Conservation (phyloP, 768 basidiomycete species). For the Mycena haematopus region DNA sequence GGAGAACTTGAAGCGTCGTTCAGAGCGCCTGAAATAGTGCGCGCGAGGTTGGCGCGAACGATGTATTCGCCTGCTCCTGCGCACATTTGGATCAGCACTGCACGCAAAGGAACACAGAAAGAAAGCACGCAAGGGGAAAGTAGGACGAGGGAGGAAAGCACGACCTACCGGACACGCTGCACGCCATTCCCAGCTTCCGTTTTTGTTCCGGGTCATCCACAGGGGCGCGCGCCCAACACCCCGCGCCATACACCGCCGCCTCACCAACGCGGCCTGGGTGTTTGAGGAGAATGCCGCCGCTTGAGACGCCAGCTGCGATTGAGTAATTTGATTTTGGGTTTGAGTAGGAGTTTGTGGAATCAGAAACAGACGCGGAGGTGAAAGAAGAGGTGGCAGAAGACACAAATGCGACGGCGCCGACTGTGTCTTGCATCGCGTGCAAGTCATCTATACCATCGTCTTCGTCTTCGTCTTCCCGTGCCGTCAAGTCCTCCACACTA, state of each 20-base stretch:
- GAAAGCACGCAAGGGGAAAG: slow-evolving; percentile 32
- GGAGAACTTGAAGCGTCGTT: slow-evolving; percentile 9
- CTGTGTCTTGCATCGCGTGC: slow-evolving; percentile 72
- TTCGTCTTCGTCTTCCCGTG: not conserved
- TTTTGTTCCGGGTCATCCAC: not conserved
- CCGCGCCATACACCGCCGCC: slow-evolving; percentile 75
- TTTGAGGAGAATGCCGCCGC: slow-evolving; percentile 84
- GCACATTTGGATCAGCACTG: not conserved
- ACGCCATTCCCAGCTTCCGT: slow-evolving; percentile 53
- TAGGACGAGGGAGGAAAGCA: not conserved
- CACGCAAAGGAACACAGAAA: not conserved
- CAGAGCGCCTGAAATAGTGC: slow-evolving; percentile 56
- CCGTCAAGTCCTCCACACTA: not conserved
- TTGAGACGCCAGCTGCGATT: slow-evolving; percentile 79
- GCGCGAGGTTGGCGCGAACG: slow-evolving; percentile 60
- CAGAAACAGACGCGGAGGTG: too few species aligned
- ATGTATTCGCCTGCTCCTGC: slow-evolving; percentile 79
- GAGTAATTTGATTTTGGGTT: not conserved
- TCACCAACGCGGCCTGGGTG: slow-evolving; percentile 77
- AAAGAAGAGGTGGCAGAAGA: slow-evolving; percentile 34
- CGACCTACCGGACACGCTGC: slow-evolving; percentile 66
- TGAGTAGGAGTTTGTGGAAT: too few species aligned
- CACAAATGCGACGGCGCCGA: slow-evolving; percentile 75
- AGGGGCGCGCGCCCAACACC: slow-evolving; percentile 70
- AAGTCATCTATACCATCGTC: slow-evolving; percentile 16